These are phyloP conservation scores for Hyphodiscus hymeniophilus DNA, from an alignment of 495 filamentous ascomycete species.

Conservation along the genomic window DNA sequence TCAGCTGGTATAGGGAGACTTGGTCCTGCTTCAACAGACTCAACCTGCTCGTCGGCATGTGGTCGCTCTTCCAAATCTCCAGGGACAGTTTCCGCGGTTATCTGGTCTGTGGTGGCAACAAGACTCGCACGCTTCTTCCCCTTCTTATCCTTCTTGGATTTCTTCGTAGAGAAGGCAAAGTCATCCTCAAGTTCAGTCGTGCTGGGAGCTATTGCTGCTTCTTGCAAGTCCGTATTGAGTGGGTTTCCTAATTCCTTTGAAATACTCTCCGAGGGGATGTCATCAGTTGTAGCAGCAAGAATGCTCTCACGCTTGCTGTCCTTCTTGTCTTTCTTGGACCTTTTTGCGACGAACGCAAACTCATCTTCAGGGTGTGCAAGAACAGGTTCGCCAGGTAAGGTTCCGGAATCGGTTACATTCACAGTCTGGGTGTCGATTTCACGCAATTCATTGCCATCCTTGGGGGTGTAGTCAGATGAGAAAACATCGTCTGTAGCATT, in stretches of 20 bases:
- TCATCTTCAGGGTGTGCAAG: slow-evolving; percentile 7
- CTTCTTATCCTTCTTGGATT: slow-evolving; percentile 23
- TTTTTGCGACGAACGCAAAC: slow-evolving; percentile 6
- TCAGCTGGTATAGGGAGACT: slow-evolving; percentile 22
- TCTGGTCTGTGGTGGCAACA: neutral
- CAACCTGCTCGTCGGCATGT: neutral
- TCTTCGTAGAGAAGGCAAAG: slow-evolving; percentile 7
- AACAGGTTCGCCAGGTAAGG: neutral
- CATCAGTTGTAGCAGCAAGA: neutral
- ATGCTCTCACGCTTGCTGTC: slow-evolving; percentile 14
- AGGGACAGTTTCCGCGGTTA: neutral
- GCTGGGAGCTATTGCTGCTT: neutral
- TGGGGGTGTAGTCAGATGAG: neutral
- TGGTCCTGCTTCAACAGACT: neutral
- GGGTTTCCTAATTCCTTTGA: neutral
- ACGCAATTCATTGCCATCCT: neutral
- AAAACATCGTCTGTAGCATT: slow-evolving; percentile 1
- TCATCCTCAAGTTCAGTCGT: slow-evolving; percentile 28
- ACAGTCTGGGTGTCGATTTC: neutral
- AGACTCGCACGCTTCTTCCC: slow-evolving; percentile 15
- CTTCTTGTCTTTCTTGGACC: slow-evolving; percentile 22
- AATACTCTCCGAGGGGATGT: too few species aligned
- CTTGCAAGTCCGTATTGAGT: neutral
- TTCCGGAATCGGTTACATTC: neutral
- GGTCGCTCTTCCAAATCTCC: too few species aligned